phyloP scores from a whole-genome alignment of 192 early-diverging fungal genomes.

The Phlyctochytrium arcticum region DNA sequence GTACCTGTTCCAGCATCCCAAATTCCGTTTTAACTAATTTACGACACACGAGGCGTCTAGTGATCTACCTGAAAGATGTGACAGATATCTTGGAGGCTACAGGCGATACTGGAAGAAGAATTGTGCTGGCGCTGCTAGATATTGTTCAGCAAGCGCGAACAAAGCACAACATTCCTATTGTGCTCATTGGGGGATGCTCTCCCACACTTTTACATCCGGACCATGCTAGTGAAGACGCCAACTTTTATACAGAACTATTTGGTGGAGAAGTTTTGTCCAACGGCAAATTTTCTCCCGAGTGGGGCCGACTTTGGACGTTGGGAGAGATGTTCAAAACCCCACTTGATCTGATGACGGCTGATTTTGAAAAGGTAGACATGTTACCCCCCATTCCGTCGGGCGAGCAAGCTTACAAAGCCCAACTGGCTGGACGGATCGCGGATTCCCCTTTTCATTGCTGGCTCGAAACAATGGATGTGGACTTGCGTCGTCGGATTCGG shows the following conservation, averaged over 20 bases:
- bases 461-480: conserved; percentile 21
- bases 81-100: conserved; percentile 33
- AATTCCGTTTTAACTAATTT: conserved; percentile 1
- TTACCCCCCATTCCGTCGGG: conserved; percentile 21
- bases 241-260: conserved; percentile 26
- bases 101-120: conserved; percentile 18
- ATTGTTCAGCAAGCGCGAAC: conserved; percentile 14
- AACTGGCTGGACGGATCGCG: not conserved
- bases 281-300: not conserved
- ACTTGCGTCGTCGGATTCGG: conserved; percentile 15
- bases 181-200: conserved; percentile 29
- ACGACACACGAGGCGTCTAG: conserved; percentile 5
- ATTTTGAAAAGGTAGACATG: conserved; percentile 43
- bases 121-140: conserved; percentile 27
- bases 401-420: not conserved
- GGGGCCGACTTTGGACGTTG: not conserved
- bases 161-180: conserved; percentile 17
- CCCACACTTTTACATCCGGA: conserved; percentile 25
- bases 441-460: not conserved
- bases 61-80: conserved; percentile 31
- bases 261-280: not conserved
- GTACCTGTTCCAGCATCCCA: conserved; percentile 6
- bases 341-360: conserved; percentile 32
- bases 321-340: conserved; percentile 27
- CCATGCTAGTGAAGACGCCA: conserved; percentile 12